Percentiles rank a stretch among this genome's conserved stretches.
These are phyloP conservation scores for Paramyrothecium sp. DNA, from an alignment of 2,329 filamentous ascomycete genomes.

Conservation along the genomic window DNA sequence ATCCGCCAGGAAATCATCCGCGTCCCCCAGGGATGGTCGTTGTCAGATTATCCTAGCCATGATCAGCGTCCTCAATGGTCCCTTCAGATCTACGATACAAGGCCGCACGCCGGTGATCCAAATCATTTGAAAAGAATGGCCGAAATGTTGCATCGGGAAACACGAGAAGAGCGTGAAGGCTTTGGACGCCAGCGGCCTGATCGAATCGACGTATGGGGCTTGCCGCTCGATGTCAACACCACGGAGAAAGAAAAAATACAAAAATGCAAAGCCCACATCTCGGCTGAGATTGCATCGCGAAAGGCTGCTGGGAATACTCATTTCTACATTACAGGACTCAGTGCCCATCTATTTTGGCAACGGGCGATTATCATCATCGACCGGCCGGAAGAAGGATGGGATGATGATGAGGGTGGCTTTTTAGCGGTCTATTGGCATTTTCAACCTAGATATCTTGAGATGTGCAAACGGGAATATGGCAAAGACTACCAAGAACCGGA, in stretches of 20 bases:
- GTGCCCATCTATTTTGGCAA: background rate
- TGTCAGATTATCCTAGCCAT: background rate
- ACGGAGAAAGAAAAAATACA: background rate
- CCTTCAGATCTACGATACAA: conserved; percentile 7
- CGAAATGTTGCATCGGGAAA: background rate
- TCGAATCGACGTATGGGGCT: conserved; percentile 4
- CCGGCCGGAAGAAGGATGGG: conserved; percentile 1
- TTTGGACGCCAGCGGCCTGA: background rate
- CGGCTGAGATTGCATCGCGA: background rate
- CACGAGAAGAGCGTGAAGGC: background rate
- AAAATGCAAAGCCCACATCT: conserved; percentile 1
- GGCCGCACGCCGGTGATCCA: background rate
- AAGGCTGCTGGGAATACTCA: background rate
- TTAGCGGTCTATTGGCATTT: background rate
- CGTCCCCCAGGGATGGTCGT: background rate
- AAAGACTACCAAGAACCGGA: background rate
- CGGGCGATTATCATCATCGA: conserved; percentile 5
- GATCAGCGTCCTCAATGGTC: conserved; percentile 2
- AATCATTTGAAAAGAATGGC: background rate
- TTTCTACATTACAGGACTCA: background rate
- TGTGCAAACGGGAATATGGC: background rate
- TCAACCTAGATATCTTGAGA: background rate
- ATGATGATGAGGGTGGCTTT: conserved; percentile 4
- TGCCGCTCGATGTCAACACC: background rate
- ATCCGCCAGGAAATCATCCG: background rate